Conservation (phyloP, 257 asterid species). For the Solanum sejunctum region DNA sequence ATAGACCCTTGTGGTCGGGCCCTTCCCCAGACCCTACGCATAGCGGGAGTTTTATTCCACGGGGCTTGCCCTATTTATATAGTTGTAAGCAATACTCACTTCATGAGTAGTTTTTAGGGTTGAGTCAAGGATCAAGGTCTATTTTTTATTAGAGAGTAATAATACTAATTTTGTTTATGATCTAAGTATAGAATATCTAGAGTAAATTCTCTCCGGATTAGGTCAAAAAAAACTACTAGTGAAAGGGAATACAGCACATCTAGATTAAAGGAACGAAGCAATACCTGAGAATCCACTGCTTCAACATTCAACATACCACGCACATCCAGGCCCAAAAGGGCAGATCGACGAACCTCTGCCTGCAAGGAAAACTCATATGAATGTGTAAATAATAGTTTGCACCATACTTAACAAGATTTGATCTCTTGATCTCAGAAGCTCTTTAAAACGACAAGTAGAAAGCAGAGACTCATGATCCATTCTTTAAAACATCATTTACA, state of each 20-base stretch:
- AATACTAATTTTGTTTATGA: neutral
- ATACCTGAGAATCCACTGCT: conserved; percentile 55
- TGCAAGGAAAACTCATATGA: conserved; percentile 4
- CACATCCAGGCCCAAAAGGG: conserved; percentile 46
- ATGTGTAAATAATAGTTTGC: neutral
- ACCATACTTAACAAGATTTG: neutral
- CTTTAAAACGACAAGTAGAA: neutral
- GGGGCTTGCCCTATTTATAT: too few species aligned
- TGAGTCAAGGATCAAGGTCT: neutral
- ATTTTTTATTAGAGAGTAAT: neutral
- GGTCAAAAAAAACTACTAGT: neutral
- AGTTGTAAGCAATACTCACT: neutral
- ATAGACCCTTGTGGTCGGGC: too few species aligned
- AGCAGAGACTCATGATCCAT: neutral
- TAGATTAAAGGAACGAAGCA: neutral
- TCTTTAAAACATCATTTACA: neutral
- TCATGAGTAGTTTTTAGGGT: neutral
- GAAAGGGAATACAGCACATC: neutral
- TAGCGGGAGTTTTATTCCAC: too few species aligned
- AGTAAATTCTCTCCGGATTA: neutral
- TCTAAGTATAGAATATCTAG: neutral
- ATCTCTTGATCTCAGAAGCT: neutral
- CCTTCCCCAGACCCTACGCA: too few species aligned
- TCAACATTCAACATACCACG: conserved; percentile 36
- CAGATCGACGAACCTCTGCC: conserved; percentile 71